Base-by-base conservation (phyloP, 352 stramenopile genomes). In the Globisporangium orthogonon region DNA sequence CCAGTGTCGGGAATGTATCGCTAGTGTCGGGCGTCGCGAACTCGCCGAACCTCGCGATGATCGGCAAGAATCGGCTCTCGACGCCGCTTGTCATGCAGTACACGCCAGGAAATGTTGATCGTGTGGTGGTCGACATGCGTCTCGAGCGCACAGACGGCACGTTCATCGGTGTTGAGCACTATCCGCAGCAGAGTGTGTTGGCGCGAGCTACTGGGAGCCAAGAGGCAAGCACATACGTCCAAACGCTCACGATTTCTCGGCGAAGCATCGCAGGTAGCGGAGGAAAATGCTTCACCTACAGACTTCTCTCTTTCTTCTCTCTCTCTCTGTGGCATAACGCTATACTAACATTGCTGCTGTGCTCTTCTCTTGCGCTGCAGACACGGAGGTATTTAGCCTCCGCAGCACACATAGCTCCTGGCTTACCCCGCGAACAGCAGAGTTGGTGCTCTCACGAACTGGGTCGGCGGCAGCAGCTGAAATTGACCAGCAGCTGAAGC, bases 121-220 rank as follows among this genome's bases (percentile, higher is more conserved):
- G 63, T 55, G n/a, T 76, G 30, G 41, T 51, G 2, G 55, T 60
- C 14, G 54, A 59, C 17, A 5, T 71, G 56, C 52, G 60, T 17
- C 46, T 74, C 14, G 41, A 65, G 28, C 58, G 63, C 13, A 43
- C n/a, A 17, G 48, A 66, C 39, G 18, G 31, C 2, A 60, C 63
- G 54, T 30, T 76, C 23, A 11, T 76, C 33, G 65, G 62, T 7
- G 41, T 76, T 13, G 65, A 66, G 30, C 46, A 14, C 52, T 39
- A 46, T 17, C 15, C 28, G 14, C 39, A 33, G 4, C 28, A n/a
- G 39, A 56, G 29, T 40, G 41, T 28, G 4, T 30, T 54, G 44
- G 28, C 41, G 53, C 35, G 4, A 30, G 23, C 15, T 23, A 44
- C 4, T 41, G 46, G 31, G 7, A 28, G 18, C 13, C 17, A 51